Evolutionary conservation across 495 filamentous ascomycete species (phyloP).

Genomic region (Trichocladium antarcticum): DNA sequence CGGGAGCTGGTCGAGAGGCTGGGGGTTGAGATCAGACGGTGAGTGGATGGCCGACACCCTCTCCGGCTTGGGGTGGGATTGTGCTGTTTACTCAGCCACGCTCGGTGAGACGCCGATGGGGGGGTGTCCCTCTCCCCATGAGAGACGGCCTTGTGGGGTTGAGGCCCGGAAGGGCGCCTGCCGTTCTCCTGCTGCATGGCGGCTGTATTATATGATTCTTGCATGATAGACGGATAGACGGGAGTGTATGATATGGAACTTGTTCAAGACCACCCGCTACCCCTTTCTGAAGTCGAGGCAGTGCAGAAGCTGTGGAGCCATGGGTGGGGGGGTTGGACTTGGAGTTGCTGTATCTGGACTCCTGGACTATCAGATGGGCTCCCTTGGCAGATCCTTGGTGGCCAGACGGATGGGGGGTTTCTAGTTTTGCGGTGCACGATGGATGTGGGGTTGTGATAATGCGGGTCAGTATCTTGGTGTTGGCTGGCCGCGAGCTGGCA

Average conservation of each 20-base stretch:
- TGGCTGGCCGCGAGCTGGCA: not conserved
- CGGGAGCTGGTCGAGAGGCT: constrained; percentile 52
- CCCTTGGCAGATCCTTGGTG: not conserved
- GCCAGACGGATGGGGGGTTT: not conserved
- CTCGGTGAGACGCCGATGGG: constrained; percentile 5
- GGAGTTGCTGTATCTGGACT: too few relatives aligned
- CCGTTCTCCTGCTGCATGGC: not conserved
- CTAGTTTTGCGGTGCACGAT: not conserved
- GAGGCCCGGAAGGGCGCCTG: not conserved
- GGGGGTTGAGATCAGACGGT: constrained; percentile 69
- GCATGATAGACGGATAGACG: not conserved
- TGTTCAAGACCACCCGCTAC: not conserved
- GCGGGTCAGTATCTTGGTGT: not conserved
- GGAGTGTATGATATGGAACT: not conserved
- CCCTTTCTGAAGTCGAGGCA: not conserved
- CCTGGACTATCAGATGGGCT: not conserved
- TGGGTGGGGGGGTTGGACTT: not conserved
- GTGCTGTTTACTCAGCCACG: constrained; percentile 1
- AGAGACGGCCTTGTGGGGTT: not conserved
- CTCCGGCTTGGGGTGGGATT: too few relatives aligned
- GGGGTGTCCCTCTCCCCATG: not conserved
- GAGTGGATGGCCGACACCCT: not conserved
- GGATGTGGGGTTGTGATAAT: not conserved
- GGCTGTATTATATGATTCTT: constrained; percentile 2
- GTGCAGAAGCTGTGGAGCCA: constrained; percentile 6